These are phyloP conservation scores for Alternaria dauci DNA, from an alignment of 2,329 filamentous ascomycete species.

Conservation along the genomic window DNA sequence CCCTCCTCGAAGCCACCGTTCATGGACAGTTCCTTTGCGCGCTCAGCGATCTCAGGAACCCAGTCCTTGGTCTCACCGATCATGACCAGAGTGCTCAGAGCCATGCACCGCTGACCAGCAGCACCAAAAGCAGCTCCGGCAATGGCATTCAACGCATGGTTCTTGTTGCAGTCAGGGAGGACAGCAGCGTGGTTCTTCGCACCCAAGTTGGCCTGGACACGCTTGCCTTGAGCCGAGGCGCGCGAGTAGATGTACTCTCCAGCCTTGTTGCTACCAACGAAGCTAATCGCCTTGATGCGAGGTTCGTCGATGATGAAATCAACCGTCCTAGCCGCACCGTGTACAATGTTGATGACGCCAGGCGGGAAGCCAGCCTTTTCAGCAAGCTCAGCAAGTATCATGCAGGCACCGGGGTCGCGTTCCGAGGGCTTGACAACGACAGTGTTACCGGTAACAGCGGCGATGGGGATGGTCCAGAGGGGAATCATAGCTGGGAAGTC, in stretches of 20 bases:
- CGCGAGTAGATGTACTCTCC: constrained; percentile 86
- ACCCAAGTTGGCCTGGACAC: constrained; percentile 85
- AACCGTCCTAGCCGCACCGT: constrained; percentile 81
- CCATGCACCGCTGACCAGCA: constrained; percentile 87
- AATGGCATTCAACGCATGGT: constrained; percentile 85
- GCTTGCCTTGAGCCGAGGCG: constrained; percentile 84
- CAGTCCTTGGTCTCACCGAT: constrained; percentile 86
- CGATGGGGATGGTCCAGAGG: constrained; percentile 88
- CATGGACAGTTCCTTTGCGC: constrained; percentile 75
- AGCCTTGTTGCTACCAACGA: constrained; percentile 87
- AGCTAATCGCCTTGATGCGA: constrained; percentile 84
- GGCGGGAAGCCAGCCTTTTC: constrained; percentile 82
- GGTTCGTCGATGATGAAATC: constrained; percentile 88
- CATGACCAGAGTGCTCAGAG: constrained; percentile 81
- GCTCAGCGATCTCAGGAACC: constrained; percentile 79
- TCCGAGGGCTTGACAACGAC: constrained; percentile 87
- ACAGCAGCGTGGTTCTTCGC: constrained; percentile 90
- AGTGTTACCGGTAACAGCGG: constrained; percentile 84
- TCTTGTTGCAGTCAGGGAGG: constrained; percentile 87
- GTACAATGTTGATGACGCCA: constrained; percentile 83
- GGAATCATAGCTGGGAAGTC: constrained; percentile 94
- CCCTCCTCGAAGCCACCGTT: constrained; percentile 84
- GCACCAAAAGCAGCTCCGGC: constrained; percentile 85
- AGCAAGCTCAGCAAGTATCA: constrained; percentile 84
- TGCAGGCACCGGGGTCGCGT: constrained; percentile 81